Evolutionary conservation across 768 basidiomycete genomes (phyloP).

Genomic region (Suillus subluteus): DNA sequence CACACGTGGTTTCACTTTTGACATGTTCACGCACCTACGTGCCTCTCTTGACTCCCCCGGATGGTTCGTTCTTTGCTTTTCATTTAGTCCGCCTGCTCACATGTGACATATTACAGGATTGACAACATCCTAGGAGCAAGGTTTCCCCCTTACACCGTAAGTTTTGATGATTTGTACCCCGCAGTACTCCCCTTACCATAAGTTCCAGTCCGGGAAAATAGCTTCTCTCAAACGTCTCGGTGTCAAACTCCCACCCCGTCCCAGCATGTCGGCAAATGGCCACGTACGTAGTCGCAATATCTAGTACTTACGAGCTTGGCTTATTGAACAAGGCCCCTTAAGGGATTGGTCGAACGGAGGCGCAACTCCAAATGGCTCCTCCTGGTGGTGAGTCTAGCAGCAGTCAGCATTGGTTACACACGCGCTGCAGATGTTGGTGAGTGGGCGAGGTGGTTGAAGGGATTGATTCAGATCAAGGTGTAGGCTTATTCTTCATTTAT

Average conservation of each 20-base stretch:
- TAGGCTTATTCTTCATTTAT: slow-evolving; percentile 3
- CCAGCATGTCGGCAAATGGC: slow-evolving; percentile 15
- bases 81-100: slow-evolving; percentile 8
- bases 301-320: background rate
- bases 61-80: slow-evolving; percentile 26
- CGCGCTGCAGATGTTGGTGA: slow-evolving; percentile 6
- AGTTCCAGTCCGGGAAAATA: slow-evolving; percentile 29
- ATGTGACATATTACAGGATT: slow-evolving; percentile 18
- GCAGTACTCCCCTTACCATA: background rate
- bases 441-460: slow-evolving; percentile 10
- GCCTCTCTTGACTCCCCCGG: slow-evolving; percentile 50
- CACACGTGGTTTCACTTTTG: slow-evolving; percentile 75
- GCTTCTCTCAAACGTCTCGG: slow-evolving; percentile 23
- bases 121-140: slow-evolving; percentile 30
- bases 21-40: slow-evolving; percentile 77
- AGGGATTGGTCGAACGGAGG: slow-evolving; percentile 8
- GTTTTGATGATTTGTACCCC: background rate
- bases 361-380: slow-evolving; percentile 9
- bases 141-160: slow-evolving; percentile 34
- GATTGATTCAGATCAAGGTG: background rate
- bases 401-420: slow-evolving; percentile 13
- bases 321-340: slow-evolving; percentile 21
- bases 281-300: slow-evolving; percentile 3
- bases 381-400: slow-evolving; percentile 15
- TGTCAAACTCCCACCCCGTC: slow-evolving; percentile 27